Conservation (phyloP, 805 yeast genomes). For the Nakazawaea holstii region DNA sequence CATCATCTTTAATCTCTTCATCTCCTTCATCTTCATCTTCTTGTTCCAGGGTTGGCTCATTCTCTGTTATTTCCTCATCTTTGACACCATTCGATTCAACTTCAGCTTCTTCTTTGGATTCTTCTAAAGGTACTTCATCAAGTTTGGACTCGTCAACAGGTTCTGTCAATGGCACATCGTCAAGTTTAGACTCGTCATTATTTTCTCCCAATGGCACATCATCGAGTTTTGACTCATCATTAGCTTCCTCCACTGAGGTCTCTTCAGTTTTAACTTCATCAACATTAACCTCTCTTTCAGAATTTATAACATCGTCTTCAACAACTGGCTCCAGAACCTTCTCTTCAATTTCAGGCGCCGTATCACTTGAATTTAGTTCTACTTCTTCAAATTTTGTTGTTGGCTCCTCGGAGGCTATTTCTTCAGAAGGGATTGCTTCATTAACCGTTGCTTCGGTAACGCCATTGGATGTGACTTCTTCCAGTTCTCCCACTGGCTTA, state of each 20-base stretch:
- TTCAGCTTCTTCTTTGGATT: neutral
- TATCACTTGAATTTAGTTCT: slow-evolving; percentile 1
- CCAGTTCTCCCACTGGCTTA: slow-evolving; percentile 12
- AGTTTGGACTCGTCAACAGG: slow-evolving; percentile 9
- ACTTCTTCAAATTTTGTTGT: slow-evolving; percentile 2
- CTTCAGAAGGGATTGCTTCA: slow-evolving; percentile 9
- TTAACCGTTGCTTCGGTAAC: slow-evolving; percentile 12
- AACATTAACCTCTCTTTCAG: too few species aligned
- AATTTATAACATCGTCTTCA: neutral
- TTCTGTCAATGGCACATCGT: neutral
- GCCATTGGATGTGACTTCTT: slow-evolving; percentile 17
- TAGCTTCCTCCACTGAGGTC: neutral
- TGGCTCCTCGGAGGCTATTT: slow-evolving; percentile 1
- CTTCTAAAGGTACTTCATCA: neutral
- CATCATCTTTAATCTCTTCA: slow-evolving; percentile 6
- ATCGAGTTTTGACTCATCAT: slow-evolving; percentile 2
- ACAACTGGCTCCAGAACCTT: neutral
- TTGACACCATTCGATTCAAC: slow-evolving; percentile 12
- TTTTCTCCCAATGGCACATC: slow-evolving; percentile 7
- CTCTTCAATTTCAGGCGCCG: neutral
- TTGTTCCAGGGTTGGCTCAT: slow-evolving; percentile 12
- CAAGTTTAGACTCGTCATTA: slow-evolving; percentile 5
- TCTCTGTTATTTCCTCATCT: slow-evolving; percentile 7
- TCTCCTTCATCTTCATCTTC: slow-evolving; percentile 8
- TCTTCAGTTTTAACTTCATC: neutral